A percentile compares a stretch with the other conserved stretches of the same genome.
Conservation (phyloP, 2,329 filamentous ascomycete genomes). For the Xylariaceae sp. region DNA sequence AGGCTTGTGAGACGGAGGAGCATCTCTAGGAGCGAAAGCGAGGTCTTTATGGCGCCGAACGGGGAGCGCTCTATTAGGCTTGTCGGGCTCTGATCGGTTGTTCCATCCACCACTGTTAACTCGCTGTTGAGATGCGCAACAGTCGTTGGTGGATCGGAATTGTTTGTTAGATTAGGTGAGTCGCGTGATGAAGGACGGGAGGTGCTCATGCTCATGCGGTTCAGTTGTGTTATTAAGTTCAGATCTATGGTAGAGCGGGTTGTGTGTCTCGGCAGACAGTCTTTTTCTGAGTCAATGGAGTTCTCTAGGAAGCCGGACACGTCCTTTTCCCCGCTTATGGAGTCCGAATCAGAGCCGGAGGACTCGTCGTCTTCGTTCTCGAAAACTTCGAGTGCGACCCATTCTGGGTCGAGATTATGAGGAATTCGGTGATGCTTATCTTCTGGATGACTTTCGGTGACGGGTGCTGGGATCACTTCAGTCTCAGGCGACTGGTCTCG, state of each 20-base stretch:
- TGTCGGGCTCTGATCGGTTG: conserved; percentile 9
- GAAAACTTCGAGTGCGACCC: conserved; percentile 87
- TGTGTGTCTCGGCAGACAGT: conserved; percentile 13
- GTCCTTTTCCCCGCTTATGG: conserved; percentile 16
- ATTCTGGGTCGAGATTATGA: conserved; percentile 77
- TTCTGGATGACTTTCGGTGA: conserved; percentile 1
- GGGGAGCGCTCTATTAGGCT: conserved; percentile 43
- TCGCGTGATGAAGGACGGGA: conserved; percentile 23
- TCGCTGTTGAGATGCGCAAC: not conserved
- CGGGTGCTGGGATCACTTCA: not conserved
- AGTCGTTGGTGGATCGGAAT: not conserved
- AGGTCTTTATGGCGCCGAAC: conserved; percentile 53
- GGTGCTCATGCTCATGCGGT: conserved; percentile 44
- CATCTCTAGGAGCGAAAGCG: conserved; percentile 79
- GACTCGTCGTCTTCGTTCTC: conserved; percentile 51
- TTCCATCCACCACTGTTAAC: conserved; percentile 4
- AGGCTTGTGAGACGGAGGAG: conserved; percentile 80
- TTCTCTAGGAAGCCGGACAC: conserved; percentile 10
- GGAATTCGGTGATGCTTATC: conserved; percentile 59
- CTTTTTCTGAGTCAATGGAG: not conserved
- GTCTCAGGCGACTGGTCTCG: conserved; percentile 2
- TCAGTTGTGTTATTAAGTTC: conserved; percentile 32
- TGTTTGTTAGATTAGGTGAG: conserved; percentile 7
- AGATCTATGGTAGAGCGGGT: conserved; percentile 24
- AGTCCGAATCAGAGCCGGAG: conserved; percentile 37